These are phyloP conservation scores for Xanthoceras sorbifolium DNA, from an alignment of 345 rosid genomes.

Conservation along the genomic window DNA sequence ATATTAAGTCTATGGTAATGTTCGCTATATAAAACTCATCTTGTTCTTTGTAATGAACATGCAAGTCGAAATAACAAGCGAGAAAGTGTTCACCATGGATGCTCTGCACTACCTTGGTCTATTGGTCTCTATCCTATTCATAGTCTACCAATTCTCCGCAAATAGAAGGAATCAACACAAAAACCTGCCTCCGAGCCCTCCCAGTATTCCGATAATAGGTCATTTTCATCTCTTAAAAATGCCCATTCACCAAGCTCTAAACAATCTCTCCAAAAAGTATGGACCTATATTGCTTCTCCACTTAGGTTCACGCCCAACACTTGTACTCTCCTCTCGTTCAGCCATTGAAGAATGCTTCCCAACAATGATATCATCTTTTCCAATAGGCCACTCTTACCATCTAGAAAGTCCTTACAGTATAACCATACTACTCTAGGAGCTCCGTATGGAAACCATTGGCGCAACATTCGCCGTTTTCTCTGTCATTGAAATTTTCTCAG, in stretches of 20 bases:
- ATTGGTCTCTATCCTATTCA: neutral
- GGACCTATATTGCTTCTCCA: constrained; percentile 28
- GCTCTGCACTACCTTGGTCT: neutral
- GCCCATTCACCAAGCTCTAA: constrained; percentile 25
- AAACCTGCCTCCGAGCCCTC: constrained; percentile 24
- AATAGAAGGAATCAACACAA: neutral
- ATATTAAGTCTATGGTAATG: neutral
- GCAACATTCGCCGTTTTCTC: neutral
- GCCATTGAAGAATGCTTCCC: constrained; percentile 13
- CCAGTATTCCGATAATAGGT: constrained; percentile 28
- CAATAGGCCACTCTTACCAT: neutral
- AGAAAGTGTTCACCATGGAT: neutral
- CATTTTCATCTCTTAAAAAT: constrained; percentile 29
- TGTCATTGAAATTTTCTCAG: neutral
- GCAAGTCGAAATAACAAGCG: neutral
- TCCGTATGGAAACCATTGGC: constrained; percentile 4
- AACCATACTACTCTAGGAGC: neutral
- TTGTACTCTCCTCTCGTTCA: constrained; percentile 26
- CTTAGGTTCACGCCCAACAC: constrained; percentile 22
- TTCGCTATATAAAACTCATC: neutral
- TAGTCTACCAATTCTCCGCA: neutral
- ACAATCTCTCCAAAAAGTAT: constrained; percentile 26
- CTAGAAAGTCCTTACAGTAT: neutral
- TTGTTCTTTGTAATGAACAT: neutral
- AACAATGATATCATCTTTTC: neutral